phyloP scores from a whole-genome alignment of 306 rosid species.

The Hippophae tibetana region DNA sequence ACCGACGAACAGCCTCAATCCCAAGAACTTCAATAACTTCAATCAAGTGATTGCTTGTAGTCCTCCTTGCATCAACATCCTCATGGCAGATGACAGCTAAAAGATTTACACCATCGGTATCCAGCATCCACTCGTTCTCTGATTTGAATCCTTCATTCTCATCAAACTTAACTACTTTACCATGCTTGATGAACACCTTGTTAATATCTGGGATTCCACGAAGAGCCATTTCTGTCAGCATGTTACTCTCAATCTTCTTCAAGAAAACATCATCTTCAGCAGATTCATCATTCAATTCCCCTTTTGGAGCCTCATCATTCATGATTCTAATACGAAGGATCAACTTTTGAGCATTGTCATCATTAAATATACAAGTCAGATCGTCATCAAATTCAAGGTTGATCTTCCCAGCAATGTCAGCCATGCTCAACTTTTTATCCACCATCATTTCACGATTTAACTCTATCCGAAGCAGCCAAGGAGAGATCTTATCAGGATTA shows the following conservation, averaged over 20 bases:
- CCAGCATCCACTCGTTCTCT: conserved; percentile 95
- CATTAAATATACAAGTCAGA: conserved; percentile 90
- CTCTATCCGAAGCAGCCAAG: conserved; percentile 97
- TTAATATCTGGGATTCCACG: conserved; percentile 91
- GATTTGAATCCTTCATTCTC: conserved; percentile 77
- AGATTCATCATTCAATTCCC: conserved; percentile 81
- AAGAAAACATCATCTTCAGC: conserved; percentile 97
- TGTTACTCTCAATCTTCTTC: conserved; percentile 93
- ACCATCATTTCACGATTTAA: conserved; percentile 99
- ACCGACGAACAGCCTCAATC: conserved; percentile 90
- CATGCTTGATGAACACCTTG: conserved; percentile 83
- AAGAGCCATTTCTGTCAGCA: conserved; percentile 97
- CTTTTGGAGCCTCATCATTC: conserved; percentile 95
- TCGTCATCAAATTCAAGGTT: conserved; percentile 87
- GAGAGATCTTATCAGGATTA: conserved; percentile 87
- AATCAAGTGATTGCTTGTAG: conserved; percentile 93
- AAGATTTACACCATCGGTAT: conserved; percentile 96
- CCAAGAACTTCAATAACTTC: conserved; percentile 98
- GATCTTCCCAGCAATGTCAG: conserved; percentile 96
- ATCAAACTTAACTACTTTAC: conserved; percentile 75
- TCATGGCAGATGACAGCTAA: conserved; percentile 91
- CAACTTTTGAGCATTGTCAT: conserved; percentile 91
- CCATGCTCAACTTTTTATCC: conserved; percentile 98
- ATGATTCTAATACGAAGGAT: conserved; percentile 93
- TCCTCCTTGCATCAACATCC: conserved; percentile 80